Percentiles rank a stretch among this genome's conserved stretches.
phyloP scores from a whole-genome alignment of 768 basidiomycete genomes.

The Artomyces pyxidatus region DNA sequence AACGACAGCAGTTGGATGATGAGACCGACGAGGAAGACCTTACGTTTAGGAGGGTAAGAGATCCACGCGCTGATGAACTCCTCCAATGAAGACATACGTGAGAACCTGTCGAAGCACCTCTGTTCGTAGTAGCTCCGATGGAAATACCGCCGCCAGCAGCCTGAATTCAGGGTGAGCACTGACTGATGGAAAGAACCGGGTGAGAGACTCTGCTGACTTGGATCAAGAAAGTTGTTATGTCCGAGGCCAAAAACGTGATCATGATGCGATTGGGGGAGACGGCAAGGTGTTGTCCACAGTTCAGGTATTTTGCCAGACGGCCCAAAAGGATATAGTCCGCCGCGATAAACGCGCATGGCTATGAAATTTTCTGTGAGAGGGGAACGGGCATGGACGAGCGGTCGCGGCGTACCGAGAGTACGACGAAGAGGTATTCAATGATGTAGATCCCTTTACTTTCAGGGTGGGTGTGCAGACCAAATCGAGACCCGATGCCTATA shows the following conservation, averaged over 20 bases:
- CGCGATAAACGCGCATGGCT: constrained; percentile 73
- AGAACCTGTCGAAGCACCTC: constrained; percentile 24
- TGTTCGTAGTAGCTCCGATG: constrained; percentile 28
- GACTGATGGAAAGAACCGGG: too few relatives aligned
- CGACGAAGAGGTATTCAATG: constrained; percentile 49
- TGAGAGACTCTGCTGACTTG: constrained; percentile 48
- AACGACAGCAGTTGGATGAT: constrained; percentile 11
- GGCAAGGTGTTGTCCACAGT: constrained; percentile 38
- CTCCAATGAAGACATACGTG: constrained; percentile 23
- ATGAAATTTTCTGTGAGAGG: not conserved
- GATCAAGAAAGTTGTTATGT: constrained; percentile 58
- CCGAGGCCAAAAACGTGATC: constrained; percentile 50
- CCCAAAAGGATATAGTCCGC: constrained; percentile 62
- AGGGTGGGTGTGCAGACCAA: constrained; percentile 44
- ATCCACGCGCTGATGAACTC: not conserved
- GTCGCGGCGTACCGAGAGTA: constrained; percentile 38
- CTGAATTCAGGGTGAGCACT: constrained; percentile 19
- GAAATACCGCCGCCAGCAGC: constrained; percentile 43
- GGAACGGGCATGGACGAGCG: not conserved
- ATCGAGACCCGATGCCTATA: constrained; percentile 47
- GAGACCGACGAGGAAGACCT: constrained; percentile 7
- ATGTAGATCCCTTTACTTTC: constrained; percentile 48
- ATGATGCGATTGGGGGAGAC: constrained; percentile 44
- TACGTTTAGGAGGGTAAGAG: not conserved
- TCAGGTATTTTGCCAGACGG: constrained; percentile 43